Evolutionary conservation across 805 yeast genomes (phyloP), one percentile per base, ranked within the genome.

Genomic region (Dipodascopsis uninucleata): DNA sequence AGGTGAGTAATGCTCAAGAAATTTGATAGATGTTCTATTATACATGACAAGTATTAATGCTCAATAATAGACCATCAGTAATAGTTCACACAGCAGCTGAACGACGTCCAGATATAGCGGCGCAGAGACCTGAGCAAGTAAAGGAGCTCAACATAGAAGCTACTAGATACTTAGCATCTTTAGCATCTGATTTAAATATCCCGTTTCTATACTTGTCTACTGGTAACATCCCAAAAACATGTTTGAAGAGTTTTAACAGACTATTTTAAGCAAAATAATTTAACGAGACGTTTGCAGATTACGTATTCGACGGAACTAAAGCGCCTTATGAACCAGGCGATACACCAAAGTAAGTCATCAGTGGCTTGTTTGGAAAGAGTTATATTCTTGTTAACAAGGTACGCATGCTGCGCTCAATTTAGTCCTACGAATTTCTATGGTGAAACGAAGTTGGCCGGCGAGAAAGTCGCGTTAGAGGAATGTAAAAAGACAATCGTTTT

Each of bases 21-120:
- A 4, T 31, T 2, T 17, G 9, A 14, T 21, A 12, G 22, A 28
- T 23, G 29, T 16, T 4, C 17, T n/a, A 4, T 17, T 7, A 3
- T 16, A 6, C 14, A 17, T 16, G 28, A 14, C 26, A 29, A 3
- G 16, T 23, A 5, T 16, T 10, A 8, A 7, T 16, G 8, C 14
- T 5, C 42, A 33, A 10, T 8, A 9, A 6, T 24, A 49, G 54
- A 10, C 55, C 55, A 5, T 24, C 45, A 17, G 32, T 50, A 8
- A 39, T 50, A 20, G 41, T 50, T 5, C 52, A 50, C 37, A 28
- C 55, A 6, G 55, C 53, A 9, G 53, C 53, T 3, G 52, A 50
- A 34, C 35, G 52, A 18, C 23, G 50, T 10, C 50, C 47, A 3
- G 53, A 47, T 21, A 31, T 44, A 6, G 49, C 40, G 4, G 43